Evolutionary conservation across 176 grass and related monocot species (phyloP), one percentile per base, ranked within the genome.

Genomic region (Cocos nucifera): DNA sequence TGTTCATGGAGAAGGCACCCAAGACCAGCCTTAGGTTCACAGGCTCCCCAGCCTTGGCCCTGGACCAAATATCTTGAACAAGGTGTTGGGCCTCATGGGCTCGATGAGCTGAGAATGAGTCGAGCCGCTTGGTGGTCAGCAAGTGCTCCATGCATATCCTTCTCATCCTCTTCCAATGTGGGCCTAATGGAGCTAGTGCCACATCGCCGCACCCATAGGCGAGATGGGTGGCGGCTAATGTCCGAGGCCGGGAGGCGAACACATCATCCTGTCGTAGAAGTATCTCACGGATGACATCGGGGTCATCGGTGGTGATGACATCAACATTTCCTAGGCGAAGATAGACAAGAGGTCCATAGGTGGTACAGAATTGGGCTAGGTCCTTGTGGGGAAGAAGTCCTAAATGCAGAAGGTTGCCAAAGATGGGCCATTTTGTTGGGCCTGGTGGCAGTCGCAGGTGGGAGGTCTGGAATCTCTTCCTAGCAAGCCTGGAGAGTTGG

Each of bases 121-220:
- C 84, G 0, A 88, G 62, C 19, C 81, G 72, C 66, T 44, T 91
- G 58, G 87, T 89, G 6, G 87, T 91, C 72, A 97, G 77, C 65
- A 97, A 19, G 71, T 96, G 92, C 76, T 88, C 92, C 78, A 91
- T 86, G 70, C 83, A 97, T 53, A 82, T 86, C 61, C 87, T 80
- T 61, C 92, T 71, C 84, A 88, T 84, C 59, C 87, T 75, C 76
- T 88, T 97, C 92, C 92, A 91, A 26, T 78, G 80, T 23, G 87
- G 81, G 50, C 92, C 92, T 27, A 97, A 18, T 0, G 92, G 84
- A 58, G 84, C 84, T 20, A 88, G 73, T 66, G 81, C 92, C 62
- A 96, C 80, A 17, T 88, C 92, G 0, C 81, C 75, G 3, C 81
- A 85, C 6, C 81, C 87, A 30, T 91, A 97, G 66, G 81, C 84